Evolutionary conservation across 768 basidiomycete species (phyloP).

Genomic region (Pleurotus ostreatus): DNA sequence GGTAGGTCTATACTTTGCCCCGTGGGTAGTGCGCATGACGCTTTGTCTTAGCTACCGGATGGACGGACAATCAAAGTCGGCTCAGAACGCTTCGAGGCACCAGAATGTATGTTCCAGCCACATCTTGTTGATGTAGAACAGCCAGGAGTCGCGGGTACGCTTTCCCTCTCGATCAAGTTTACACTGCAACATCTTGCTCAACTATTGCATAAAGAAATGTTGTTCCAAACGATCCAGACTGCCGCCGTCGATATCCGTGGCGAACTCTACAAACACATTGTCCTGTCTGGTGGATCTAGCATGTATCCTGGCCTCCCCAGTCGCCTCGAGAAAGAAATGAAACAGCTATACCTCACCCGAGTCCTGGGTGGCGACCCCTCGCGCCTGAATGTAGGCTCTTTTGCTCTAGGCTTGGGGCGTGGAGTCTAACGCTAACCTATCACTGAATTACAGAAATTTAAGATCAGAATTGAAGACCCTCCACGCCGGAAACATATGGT

Average conservation of each 20-base stretch:
- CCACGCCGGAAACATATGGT: constrained; percentile 99
- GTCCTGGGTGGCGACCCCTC: constrained; percentile 81
- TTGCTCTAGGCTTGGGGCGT: not conserved
- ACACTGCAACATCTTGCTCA: not conserved
- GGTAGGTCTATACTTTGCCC: constrained; percentile 37
- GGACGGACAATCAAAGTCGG: constrained; percentile 97
- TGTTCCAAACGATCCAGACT: constrained; percentile 91
- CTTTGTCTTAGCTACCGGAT: constrained; percentile 70
- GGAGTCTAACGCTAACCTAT: not conserved
- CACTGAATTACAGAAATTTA: constrained; percentile 80
- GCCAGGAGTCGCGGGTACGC: constrained; percentile 87
- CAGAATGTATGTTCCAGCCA: constrained; percentile 99
- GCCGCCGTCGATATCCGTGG: constrained; percentile 87
- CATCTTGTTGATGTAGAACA: constrained; percentile 97
- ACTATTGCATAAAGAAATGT: constrained; percentile 61
- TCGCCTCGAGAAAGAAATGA: constrained; percentile 98
- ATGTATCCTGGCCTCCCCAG: constrained; percentile 99
- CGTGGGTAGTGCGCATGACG: too few relatives aligned
- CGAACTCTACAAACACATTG: constrained; percentile 97
- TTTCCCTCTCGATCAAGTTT: not conserved
- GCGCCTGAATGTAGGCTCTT: constrained; percentile 72
- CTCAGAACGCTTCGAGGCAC: constrained; percentile 97
- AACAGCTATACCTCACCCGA: constrained; percentile 93
- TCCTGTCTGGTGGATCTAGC: constrained; percentile 94
- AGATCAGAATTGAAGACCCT: constrained; percentile 97